Evolutionary conservation across 805 yeast species (phyloP), one percentile per base, ranked within the genome.

Genomic region (Hanseniaspora lindneri): DNA sequence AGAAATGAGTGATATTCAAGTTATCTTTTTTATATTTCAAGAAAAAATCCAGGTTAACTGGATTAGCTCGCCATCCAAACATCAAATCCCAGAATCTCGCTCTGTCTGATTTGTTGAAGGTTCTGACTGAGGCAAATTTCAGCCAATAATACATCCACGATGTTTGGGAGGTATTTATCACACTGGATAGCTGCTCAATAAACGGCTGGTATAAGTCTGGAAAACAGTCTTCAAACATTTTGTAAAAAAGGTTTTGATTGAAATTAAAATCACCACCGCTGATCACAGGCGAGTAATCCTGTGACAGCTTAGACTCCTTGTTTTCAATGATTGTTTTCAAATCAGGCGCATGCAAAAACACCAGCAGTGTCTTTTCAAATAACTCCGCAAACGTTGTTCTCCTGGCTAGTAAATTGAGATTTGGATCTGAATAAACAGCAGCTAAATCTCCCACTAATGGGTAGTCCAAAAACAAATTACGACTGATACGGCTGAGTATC

Each of bases 61-160:
- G 68, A 42, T 64, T 59, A 10, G 69, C 68, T 56, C 88, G 71
- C 78, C 88, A 85, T 1, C 96, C 95, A 23, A 88, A 63, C 39
- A 87, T 63, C 54, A 78, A 66, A 65, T 88, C 97, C 97, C 97
- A 88, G 6, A 86, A 70, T 52, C 95, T 71, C 11, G 92, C 95
- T 46, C 96, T 66, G 62, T 86, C 95, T 51, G 71, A 72, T 53
- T 82, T 73, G 39, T 87, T 80, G 75, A 94, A 77, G 6, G 81
- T 86, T 63, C 83, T 83, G 13, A 92, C 76, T 19, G 96, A 96
- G 58, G 84, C 76, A 72, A 83, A 88, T 60, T 86, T 85, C 54
- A 88, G 69, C 96, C 96, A 88, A 95, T 95, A 88, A 34, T 85
- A 72, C 23, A 87, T 68, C 96, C 96, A 88, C 55, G 84, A 92